Percentiles rank a stretch among this genome's conserved stretches.
phyloP scores from a whole-genome alignment of 352 stramenopile genomes.

The Pythium aquatile region DNA sequence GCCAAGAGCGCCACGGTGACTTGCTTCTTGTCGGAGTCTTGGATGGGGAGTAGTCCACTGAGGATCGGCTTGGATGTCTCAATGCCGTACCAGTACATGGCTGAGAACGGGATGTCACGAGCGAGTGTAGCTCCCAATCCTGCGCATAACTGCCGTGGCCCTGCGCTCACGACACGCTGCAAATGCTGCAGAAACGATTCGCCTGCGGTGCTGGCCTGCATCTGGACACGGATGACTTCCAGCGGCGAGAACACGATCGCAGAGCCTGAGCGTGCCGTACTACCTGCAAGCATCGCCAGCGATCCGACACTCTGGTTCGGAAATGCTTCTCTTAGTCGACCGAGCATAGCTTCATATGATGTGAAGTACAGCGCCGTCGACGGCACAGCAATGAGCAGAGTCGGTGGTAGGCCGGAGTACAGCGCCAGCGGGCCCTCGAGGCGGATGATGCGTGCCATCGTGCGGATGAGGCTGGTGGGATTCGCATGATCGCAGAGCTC shows the following conservation, averaged over 20 bases:
- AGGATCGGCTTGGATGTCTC: conserved; percentile 78
- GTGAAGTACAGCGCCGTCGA: conserved; percentile 95
- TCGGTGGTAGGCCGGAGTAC: conserved; percentile 85
- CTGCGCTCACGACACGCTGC: conserved; percentile 38
- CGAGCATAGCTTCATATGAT: conserved; percentile 85
- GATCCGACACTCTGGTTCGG: conserved; percentile 39
- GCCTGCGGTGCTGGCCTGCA: conserved; percentile 65
- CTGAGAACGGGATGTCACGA: conserved; percentile 94
- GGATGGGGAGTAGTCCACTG: conserved; percentile 26
- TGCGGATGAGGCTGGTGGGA: conserved; percentile 53
- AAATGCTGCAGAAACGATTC: conserved; percentile 52
- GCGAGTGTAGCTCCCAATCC: conserved; percentile 90
- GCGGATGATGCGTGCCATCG: conserved; percentile 62
- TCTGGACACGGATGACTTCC: conserved; percentile 85
- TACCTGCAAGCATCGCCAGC: conserved; percentile 52
- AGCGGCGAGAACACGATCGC: conserved; percentile 81
- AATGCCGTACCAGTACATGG: conserved; percentile 92
- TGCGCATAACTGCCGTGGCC: conserved; percentile 44
- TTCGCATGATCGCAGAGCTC: conserved; percentile 43
- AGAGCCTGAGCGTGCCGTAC: conserved; percentile 45
- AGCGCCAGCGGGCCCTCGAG: conserved; percentile 62
- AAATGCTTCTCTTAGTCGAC: conserved; percentile 34
- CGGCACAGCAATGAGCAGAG: conserved; percentile 90
- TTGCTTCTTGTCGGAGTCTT: conserved; percentile 33
- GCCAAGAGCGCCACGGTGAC: conserved; percentile 79